phyloP scores from a whole-genome alignment of 2,329 filamentous ascomycete genomes.

The Colletotrichum shisoi region DNA sequence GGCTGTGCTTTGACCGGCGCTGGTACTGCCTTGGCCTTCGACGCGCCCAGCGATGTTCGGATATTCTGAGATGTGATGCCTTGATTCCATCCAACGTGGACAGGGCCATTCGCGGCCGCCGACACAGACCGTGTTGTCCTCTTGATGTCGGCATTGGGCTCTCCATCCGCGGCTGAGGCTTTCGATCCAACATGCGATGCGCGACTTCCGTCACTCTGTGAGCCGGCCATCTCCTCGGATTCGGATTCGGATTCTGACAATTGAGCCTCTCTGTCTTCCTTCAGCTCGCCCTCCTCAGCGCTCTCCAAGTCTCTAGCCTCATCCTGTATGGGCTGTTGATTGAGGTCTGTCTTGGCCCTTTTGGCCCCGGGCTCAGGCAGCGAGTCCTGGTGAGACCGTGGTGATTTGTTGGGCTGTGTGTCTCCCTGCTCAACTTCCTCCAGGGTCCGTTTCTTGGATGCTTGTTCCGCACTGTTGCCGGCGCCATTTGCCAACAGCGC shows the following conservation, averaged over 20 bases:
- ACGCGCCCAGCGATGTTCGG: slow-evolving; percentile 33
- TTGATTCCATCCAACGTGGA: slow-evolving; percentile 35
- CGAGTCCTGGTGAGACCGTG: slow-evolving; percentile 24
- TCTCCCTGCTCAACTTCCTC: slow-evolving; percentile 41
- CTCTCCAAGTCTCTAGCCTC: slow-evolving; percentile 6
- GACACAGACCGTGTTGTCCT: slow-evolving; percentile 29
- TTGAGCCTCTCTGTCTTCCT: slow-evolving; percentile 40
- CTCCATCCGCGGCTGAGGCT: not conserved
- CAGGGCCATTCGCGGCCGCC: slow-evolving; percentile 5
- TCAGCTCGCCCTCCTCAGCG: slow-evolving; percentile 50
- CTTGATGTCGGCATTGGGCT: slow-evolving; percentile 18
- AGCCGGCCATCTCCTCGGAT: slow-evolving; percentile 11
- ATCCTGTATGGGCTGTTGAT: not conserved
- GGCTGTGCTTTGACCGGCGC: not conserved
- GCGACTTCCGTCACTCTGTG: not conserved
- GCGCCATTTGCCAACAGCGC: not conserved
- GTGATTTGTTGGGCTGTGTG: slow-evolving; percentile 15
- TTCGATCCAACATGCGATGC: slow-evolving; percentile 1
- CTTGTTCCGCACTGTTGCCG: slow-evolving; percentile 9
- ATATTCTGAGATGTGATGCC: slow-evolving; percentile 35
- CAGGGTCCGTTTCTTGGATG: slow-evolving; percentile 45
- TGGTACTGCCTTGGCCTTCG: not conserved
- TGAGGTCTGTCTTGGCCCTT: slow-evolving; percentile 34
- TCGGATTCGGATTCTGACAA: slow-evolving; percentile 5
- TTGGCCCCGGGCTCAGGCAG: slow-evolving; percentile 40